Evolutionary conservation across 2,329 filamentous ascomycete genomes (phyloP), one percentile per base, ranked within the genome.

Genomic region (Colletotrichum tropicicola): DNA sequence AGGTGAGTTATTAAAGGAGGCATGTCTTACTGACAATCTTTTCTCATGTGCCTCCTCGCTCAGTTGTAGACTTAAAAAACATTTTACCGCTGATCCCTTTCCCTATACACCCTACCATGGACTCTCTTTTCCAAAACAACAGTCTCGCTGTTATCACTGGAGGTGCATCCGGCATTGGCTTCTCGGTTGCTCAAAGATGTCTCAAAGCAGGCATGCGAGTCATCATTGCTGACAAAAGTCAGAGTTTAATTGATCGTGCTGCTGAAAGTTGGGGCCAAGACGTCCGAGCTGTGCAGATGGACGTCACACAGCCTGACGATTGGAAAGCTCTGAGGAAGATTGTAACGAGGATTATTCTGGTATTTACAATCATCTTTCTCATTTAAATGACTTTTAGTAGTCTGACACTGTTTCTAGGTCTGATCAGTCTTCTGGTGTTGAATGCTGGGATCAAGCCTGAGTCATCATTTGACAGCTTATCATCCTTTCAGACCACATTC

Each of bases 131-230:
- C n/a, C 19, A 7, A 0, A 27, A 37, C 13, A 2, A 10, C 21
- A 13, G 3, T 15, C 49, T 52, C 8, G 92, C 92, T 54, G 83
- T 97, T 49, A 94, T 97, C 75, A 95, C 92, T 0, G 93, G 93
- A 66, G 92, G 88, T 19, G 91, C 91, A 2, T 91, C 89, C 5
- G 92, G 92, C 23, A 90, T 96, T 60, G 92, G 92, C 5, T 87
- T 92, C 37, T 91, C 92, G 0, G 85, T 94, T 7, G 90, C 92
- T 2, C 87, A 87, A 71, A 84, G 89, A 68, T 94, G 91, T 71
- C 82, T 86, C 2, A 80, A 81, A 17, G 82, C 89, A 67, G 88
- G 87, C 45, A 94, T 96, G 91, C 87, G 87, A 59, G 84, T 94
- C 6, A 3, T 52, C 15, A 30, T 25, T 15, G 19, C 28, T 15